Evolutionary conservation across 371 early-diverging fungal genomes (phyloP), one percentile per base, ranked within the genome.

Genomic region (Mucor mucedo): DNA sequence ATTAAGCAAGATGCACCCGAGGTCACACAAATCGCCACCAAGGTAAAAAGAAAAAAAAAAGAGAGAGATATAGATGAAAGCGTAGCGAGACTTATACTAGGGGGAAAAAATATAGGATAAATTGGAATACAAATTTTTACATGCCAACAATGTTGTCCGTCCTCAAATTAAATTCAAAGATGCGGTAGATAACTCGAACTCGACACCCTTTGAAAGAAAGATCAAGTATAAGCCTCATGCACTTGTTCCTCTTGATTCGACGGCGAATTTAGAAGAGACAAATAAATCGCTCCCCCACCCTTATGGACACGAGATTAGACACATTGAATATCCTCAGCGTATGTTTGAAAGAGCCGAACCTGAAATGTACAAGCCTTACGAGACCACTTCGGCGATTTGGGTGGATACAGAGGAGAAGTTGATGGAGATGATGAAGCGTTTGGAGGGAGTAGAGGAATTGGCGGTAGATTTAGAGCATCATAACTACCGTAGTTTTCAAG

Each of bases 381-480:
- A 91, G 9, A 63, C 72, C 4, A 89, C 91, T 1, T 63, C 84
- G 28, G 81, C 79, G 41, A 84, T 74, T 7, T 94, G 86, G 84
- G 87, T 95, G 9, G 90, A 92, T 45, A 92, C 87, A 2, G 88
- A 83, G 52, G 90, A 90, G 57, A 77, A 59, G 9, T 77, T 96
- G 32, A 68, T 78, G 41, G 69, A 63, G 0, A 83, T 96, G 86
- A 75, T 90, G 68, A 65, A 66, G 41, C 76, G 84, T 5, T 69
- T 98, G 62, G 82, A 85, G 14, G 67, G 60, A 4, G 85, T 71
- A 3, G 64, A 72, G 1, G 96, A 95, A 69, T 76, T 99, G 38
- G 98, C 98, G 0, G 84, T 99, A 2, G 99, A 99, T 88, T 75
- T 96, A 68, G 99, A 98, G 68, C 78, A 96, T 71, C 98, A 98